Percentiles rank a stretch among this genome's conserved stretches.
Conservation (phyloP, 768 basidiomycete species). For the Dacryopinax primogenitus region DNA sequence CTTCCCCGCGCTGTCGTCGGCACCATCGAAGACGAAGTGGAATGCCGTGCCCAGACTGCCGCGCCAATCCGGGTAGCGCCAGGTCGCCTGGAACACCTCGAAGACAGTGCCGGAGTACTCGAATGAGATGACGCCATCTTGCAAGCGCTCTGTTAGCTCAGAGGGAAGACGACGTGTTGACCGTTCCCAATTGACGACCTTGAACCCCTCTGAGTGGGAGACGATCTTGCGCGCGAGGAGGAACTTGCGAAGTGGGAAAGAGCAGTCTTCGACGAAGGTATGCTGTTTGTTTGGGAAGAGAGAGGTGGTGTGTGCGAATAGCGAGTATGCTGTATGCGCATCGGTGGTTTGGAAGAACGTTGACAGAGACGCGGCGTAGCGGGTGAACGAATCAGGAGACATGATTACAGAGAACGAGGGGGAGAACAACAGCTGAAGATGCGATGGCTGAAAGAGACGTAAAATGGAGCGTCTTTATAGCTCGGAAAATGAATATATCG, state of each 20-base stretch:
- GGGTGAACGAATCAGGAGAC: not conserved
- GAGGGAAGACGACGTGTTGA: no score
- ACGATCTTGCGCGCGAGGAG: not conserved
- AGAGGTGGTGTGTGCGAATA: not conserved
- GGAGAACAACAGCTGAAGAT: not conserved
- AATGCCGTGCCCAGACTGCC: not conserved
- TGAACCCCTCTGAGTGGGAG: not conserved
- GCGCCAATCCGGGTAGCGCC: not conserved
- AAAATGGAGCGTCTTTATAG: not conserved
- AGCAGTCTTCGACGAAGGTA: not conserved
- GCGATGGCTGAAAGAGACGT: not conserved
- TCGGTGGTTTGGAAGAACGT: not conserved
- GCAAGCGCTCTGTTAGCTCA: not conserved
- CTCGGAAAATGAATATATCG: not conserved
- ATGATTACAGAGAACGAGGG: not conserved
- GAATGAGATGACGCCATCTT: not conserved
- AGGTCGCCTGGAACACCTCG: not conserved
- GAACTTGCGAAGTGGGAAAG: not conserved
- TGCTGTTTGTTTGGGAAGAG: not conserved
- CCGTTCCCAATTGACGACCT: not conserved
- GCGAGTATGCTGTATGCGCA: not conserved
- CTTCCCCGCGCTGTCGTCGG: not conserved
- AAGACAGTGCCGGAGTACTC: not conserved
- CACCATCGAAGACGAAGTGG: not conserved
- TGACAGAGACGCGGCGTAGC: not conserved